A percentile compares a stretch with the other conserved stretches of the same genome.
These are phyloP conservation scores for Metarhizium robertsii DNA, from an alignment of 2,329 filamentous ascomycete species.

Conservation along the genomic window DNA sequence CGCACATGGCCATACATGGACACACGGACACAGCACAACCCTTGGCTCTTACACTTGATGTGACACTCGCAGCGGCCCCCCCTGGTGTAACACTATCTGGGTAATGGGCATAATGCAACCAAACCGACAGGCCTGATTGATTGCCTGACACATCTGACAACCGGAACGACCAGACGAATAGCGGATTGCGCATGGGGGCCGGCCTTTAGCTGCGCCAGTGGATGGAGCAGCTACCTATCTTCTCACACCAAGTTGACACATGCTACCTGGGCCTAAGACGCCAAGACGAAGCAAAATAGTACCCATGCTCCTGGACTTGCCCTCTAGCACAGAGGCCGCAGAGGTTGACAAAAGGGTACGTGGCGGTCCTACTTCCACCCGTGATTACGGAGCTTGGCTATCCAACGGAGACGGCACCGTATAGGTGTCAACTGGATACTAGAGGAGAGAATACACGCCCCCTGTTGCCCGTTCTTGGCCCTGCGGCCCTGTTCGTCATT, in stretches of 20 bases:
- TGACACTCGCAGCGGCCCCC: not conserved
- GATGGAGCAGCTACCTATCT: not conserved
- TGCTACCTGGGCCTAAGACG: not conserved
- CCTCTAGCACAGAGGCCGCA: not conserved
- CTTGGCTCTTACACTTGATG: not conserved
- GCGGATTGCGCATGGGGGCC: not conserved
- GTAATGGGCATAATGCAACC: not conserved
- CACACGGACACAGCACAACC: not conserved
- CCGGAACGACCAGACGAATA: not conserved
- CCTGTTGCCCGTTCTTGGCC: not conserved
- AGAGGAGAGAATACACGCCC: not conserved
- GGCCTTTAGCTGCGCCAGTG: not conserved
- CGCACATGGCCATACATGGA: not conserved
- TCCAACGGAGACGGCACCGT: not conserved
- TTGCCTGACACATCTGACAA: not conserved
- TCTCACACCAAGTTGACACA: not conserved
- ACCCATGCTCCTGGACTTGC: not conserved
- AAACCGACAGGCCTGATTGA: not conserved
- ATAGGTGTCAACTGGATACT: not conserved
- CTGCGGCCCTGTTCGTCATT: not conserved
- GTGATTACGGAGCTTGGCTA: not conserved
- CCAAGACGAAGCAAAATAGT: conserved; percentile 1
- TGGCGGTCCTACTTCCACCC: not conserved
- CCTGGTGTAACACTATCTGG: not conserved
- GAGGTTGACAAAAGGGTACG: not conserved